Evolutionary conservation across 768 basidiomycete genomes (phyloP).

Genomic region (Mrakia blollopis): DNA sequence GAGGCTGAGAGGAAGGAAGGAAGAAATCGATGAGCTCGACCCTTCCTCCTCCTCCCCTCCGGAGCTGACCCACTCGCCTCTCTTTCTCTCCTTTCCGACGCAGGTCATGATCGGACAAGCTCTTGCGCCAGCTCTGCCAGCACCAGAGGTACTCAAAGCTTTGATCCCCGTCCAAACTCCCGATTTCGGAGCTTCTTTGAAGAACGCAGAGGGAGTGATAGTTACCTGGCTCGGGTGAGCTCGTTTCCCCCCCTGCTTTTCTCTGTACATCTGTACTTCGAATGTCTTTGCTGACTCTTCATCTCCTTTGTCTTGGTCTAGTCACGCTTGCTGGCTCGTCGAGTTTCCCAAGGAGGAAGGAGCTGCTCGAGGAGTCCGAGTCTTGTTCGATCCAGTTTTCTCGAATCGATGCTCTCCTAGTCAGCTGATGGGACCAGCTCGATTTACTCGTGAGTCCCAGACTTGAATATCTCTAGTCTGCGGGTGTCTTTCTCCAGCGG

Average conservation of each 20-base stretch:
- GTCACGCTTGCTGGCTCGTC: constrained; percentile 54
- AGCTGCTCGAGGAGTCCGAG: constrained; percentile 47
- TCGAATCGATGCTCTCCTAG: constrained; percentile 54
- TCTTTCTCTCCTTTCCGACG: background rate
- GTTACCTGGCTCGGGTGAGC: constrained; percentile 53
- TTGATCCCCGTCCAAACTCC: constrained; percentile 32
- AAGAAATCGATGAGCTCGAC: no score
- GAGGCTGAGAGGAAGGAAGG: no score
- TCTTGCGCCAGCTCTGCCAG: background rate
- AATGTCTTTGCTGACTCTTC: background rate
- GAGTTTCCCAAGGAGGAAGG: constrained; percentile 49
- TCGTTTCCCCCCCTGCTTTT: background rate
- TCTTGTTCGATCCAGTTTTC: constrained; percentile 54
- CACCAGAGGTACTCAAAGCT: constrained; percentile 20
- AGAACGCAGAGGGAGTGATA: constrained; percentile 44
- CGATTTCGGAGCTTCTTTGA: constrained; percentile 16
- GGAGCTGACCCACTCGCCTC: background rate
- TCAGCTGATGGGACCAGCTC: constrained; percentile 50
- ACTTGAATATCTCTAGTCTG: background rate
- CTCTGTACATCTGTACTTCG: background rate
- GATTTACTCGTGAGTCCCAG: constrained; percentile 47
- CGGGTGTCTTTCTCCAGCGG: no score
- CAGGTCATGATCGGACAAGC: background rate
- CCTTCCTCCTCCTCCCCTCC: background rate
- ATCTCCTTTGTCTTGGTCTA: background rate